These are phyloP conservation scores for Lactarius akahatsu DNA, from an alignment of 768 basidiomycete genomes.

Conservation along the genomic window DNA sequence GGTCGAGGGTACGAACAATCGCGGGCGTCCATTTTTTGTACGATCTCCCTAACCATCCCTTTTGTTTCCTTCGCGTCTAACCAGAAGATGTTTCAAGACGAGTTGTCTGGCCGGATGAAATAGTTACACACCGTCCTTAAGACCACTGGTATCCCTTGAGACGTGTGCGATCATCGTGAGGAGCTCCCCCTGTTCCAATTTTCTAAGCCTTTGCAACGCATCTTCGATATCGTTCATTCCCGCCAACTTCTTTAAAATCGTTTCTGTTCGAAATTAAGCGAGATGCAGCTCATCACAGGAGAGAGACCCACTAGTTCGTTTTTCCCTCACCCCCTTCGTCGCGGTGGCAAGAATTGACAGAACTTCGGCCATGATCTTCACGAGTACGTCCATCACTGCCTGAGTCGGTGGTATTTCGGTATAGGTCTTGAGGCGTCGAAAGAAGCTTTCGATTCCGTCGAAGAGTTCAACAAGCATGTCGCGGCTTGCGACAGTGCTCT, in stretches of 20 bases:
- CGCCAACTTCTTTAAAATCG: no score
- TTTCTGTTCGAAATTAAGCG: neutral
- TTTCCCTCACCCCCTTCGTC: neutral
- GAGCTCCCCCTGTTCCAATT: neutral
- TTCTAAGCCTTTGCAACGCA: neutral
- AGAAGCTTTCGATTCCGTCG: neutral
- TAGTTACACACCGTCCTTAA: neutral
- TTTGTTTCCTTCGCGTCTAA: no score
- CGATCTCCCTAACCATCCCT: no score
- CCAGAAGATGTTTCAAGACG: no score
- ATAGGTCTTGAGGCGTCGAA: neutral
- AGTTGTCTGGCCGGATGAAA: neutral
- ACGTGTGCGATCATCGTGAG: neutral
- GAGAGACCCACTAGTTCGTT: neutral
- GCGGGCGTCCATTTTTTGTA: no score
- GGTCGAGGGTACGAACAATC: no score
- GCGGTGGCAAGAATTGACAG: neutral
- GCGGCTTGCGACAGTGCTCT: neutral
- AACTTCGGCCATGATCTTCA: neutral
- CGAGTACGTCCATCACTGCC: neutral
- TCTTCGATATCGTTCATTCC: no score
- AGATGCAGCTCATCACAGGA: neutral
- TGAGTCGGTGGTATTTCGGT: neutral
- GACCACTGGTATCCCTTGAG: neutral
- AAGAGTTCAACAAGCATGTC: neutral